Base-by-base conservation (phyloP, 1,139 yeast genomes). In the Pichia sp. region DNA sequence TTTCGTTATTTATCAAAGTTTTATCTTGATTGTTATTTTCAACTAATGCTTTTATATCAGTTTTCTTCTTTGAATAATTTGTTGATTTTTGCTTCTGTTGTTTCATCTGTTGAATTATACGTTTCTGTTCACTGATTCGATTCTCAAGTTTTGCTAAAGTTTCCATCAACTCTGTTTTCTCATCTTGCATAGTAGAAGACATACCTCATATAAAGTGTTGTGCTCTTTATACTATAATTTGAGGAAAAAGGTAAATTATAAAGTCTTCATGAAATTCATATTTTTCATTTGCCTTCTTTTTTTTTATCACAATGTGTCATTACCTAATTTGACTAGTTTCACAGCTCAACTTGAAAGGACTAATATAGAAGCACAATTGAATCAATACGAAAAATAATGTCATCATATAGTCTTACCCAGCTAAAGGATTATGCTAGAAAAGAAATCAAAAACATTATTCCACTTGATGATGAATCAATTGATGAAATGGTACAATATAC, bases 401-500 rank as follows among this genome's bases (percentile, higher is more conserved):
- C 52, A 5, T 44, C 51, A 2, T 47, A 47, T 21, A 47, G 51
- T 5, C 42, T 49, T 19, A 48, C 43, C 20, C 54, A 55, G 35
- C 56, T 67, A 6, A 55, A 58, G 45, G 55, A 53, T 17, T 69
- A 60, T 50, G 67, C 68, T 3, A 50, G 56, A 4, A 52, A 55
- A 26, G 64, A 65, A 4, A 58, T 71, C 4, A 59, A 58, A 5
- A 56, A 64, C 24, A 61, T 77, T 2, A 50, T 77, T 18, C 82
- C 82, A 0, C 55, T 77, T 52, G 72, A 68, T 43, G 62, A 63
- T 18, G 70, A 66, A 3, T 55, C 70, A 0, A 45, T 67, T 14
- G 45, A 49, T 2, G 68, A 76, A 50, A 67, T 76, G 62, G 61
- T 76, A 4, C 70, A 69, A 9, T 74, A 74, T 50, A 70, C 77